Evolutionary conservation across 352 stramenopile species (phyloP).

Genomic region (Phytopythium aichiense): DNA sequence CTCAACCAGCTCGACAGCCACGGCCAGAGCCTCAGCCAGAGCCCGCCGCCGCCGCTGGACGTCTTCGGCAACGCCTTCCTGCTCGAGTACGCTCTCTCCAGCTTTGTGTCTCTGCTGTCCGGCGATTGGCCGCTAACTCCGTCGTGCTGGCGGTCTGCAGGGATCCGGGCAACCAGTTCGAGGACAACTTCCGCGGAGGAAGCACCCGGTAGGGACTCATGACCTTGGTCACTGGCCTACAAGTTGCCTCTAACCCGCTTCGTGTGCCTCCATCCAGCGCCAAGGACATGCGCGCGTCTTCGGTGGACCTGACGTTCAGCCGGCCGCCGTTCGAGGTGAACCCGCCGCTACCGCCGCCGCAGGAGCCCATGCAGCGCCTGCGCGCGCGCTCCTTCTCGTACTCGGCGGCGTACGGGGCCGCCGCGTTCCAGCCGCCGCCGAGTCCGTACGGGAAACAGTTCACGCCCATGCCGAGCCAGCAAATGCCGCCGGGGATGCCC

Average conservation of each 20-base stretch:
- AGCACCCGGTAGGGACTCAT: conserved; percentile 14
- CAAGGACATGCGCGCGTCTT: conserved; percentile 71
- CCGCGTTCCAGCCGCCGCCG: conserved; percentile 36
- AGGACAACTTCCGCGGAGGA: conserved; percentile 25
- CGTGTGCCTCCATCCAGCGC: conserved; percentile 15
- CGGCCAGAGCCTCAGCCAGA: conserved; percentile 2
- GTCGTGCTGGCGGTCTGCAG: conserved; percentile 10
- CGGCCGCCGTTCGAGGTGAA: conserved; percentile 40
- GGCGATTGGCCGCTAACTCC: conserved; percentile 4
- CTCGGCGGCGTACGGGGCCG: conserved; percentile 48
- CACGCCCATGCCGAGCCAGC: conserved; percentile 26
- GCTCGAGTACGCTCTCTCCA: conserved; percentile 20
- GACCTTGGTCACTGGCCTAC: no score
- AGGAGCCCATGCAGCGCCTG: conserved; percentile 63
- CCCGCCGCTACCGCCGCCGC: conserved; percentile 57
- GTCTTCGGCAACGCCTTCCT: conserved; percentile 28
- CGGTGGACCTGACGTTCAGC: conserved; percentile 70
- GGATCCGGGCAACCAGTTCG: conserved; percentile 28
- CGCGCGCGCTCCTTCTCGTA: conserved; percentile 78
- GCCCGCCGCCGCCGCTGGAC: conserved; percentile 11
- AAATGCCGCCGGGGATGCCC: conserved; percentile 28
- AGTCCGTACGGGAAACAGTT: conserved; percentile 46
- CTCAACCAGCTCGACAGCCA: conserved; percentile 16
- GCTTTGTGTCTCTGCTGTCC: background rate
- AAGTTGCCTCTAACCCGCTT: conserved; percentile 6